Evolutionary conservation across 441 rosid genomes (phyloP).

Genomic region (Corymbia calophylla): DNA sequence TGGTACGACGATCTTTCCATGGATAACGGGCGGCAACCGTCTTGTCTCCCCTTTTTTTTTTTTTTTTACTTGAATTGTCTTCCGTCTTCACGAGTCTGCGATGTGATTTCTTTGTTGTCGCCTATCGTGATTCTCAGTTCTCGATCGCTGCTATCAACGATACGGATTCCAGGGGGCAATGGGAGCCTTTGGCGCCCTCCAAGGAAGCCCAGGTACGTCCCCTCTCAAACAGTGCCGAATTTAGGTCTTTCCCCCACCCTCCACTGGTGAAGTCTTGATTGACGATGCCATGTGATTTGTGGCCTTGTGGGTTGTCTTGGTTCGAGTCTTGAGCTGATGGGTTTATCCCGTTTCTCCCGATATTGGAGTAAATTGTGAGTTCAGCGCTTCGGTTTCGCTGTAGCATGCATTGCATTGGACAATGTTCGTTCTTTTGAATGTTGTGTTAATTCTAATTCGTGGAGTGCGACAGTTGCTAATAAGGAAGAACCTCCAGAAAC

Average conservation of each 20-base stretch:
- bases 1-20: not conserved
- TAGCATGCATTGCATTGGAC: not conserved
- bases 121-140: slow-evolving; percentile 42
- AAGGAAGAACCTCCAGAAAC: not conserved
- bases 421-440: not conserved
- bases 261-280: not conserved
- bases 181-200: slow-evolving; percentile 99
- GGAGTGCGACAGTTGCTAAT: not conserved
- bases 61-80: not conserved
- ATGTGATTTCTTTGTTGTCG: not conserved
- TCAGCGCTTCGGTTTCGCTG: not conserved
- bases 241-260: not conserved
- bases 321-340: not conserved
- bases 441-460: not conserved
- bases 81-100: not conserved
- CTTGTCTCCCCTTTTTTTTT: not conserved
- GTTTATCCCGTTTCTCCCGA: not conserved
- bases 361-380: not conserved
- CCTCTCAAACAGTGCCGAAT: not conserved
- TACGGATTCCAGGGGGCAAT: slow-evolving; percentile 63
- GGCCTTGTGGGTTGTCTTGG: not conserved
- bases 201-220: slow-evolving; percentile 87
- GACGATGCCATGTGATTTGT: not conserved
- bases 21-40: not conserved
- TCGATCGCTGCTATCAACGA: slow-evolving; percentile 95